Percentiles rank a stretch among this genome's conserved stretches.
Evolutionary conservation across 805 yeast genomes (phyloP).

Genomic region (Suhomyces canberraensis): DNA sequence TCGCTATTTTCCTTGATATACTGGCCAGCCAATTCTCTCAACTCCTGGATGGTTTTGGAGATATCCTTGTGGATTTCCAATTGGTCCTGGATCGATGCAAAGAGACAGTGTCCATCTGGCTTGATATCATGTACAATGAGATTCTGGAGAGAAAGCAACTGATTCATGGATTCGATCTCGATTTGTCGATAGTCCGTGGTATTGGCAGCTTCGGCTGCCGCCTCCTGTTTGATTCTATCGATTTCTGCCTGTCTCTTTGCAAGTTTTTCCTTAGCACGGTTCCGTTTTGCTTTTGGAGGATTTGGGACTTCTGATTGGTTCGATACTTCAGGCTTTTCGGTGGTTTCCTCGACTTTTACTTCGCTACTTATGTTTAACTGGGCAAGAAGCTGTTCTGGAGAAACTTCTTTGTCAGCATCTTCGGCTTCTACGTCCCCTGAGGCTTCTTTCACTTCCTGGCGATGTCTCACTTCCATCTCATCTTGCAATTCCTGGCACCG

Average conservation of each 20-base stretch:
- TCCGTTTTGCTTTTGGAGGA: conserved; percentile 53
- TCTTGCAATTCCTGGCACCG: conserved; percentile 60
- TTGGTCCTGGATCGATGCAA: conserved; percentile 83
- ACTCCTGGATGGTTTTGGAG: conserved; percentile 41
- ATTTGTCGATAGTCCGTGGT: conserved; percentile 67
- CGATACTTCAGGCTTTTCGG: too few species aligned
- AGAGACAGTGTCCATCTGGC: conserved; percentile 95
- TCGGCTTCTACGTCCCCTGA: too few species aligned
- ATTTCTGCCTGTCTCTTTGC: conserved; percentile 74
- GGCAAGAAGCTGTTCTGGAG: conserved; percentile 67
- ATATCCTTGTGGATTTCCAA: conserved; percentile 48
- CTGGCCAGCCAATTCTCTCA: conserved; percentile 63
- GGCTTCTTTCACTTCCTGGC: too few species aligned
- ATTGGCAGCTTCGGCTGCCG: conserved; percentile 62
- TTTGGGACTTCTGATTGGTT: too few species aligned
- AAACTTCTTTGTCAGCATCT: conserved; percentile 35
- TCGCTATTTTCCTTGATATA: conserved; percentile 64
- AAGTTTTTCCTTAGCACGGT: conserved; percentile 80
- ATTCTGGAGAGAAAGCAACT: conserved; percentile 46
- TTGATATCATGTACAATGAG: conserved; percentile 64
- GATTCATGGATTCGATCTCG: conserved; percentile 65
- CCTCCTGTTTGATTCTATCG: conserved; percentile 60
- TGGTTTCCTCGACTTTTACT: too few species aligned
- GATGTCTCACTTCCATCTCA: conserved; percentile 51
- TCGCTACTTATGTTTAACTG: too few species aligned